Conservation (phyloP, 371 early-diverging fungal species). For the Mucor indicus region DNA sequence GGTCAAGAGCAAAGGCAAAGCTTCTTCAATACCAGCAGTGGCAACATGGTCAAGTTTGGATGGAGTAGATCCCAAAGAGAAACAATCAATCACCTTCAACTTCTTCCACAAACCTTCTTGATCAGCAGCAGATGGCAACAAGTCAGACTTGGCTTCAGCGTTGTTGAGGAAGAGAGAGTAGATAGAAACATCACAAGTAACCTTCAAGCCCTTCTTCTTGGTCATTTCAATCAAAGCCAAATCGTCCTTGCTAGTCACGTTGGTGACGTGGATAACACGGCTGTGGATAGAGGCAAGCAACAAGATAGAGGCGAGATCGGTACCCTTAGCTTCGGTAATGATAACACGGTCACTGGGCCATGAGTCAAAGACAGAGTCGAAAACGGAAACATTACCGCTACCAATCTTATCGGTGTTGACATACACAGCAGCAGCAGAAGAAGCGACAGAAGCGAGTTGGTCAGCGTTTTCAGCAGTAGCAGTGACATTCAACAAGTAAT, state of each 20-base stretch:
- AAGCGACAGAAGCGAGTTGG: constrained; percentile 26
- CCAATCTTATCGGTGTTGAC: constrained; percentile 54
- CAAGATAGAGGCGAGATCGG: constrained; percentile 86
- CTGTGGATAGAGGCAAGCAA: constrained; percentile 80
- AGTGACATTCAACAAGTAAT: constrained; percentile 74
- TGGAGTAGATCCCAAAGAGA: constrained; percentile 79
- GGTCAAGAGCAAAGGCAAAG: constrained; percentile 78
- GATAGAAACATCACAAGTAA: constrained; percentile 91
- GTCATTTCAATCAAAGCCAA: constrained; percentile 79
- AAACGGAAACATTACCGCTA: constrained; percentile 52
- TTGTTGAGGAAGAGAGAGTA: constrained; percentile 73
- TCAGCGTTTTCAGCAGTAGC: constrained; percentile 63
- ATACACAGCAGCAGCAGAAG: constrained; percentile 59
- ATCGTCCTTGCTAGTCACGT: constrained; percentile 76
- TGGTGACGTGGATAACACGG: constrained; percentile 85
- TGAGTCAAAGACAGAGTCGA: constrained; percentile 62
- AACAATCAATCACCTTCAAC: constrained; percentile 83
- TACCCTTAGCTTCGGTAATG: constrained; percentile 80
- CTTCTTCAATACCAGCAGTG: constrained; percentile 66
- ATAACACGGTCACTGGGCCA: constrained; percentile 78
- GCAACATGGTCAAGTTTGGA: constrained; percentile 30
- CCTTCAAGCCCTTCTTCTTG: constrained; percentile 86
- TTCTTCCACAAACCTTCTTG: constrained; percentile 79
- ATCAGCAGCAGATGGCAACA: constrained; percentile 52
- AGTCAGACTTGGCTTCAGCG: constrained; percentile 41